phyloP scores from a whole-genome alignment of 768 basidiomycete genomes.

The Lactarius pseudohatsudake region DNA sequence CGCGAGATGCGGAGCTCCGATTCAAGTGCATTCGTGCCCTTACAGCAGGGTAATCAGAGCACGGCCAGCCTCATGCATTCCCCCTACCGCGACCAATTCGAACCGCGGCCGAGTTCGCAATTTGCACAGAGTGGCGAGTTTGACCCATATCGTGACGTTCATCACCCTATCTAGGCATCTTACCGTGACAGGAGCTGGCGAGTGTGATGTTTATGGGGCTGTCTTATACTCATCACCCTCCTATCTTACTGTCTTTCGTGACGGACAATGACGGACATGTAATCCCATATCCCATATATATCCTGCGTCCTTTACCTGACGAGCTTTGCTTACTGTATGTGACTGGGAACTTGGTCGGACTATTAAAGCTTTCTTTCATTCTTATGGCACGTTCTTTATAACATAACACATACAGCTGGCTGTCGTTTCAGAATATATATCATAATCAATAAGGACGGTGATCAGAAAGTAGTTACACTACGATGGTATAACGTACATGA shows the following conservation, averaged over 20 bases:
- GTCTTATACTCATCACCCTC: conserved; percentile 8
- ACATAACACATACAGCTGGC: conserved; percentile 6
- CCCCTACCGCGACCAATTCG: conserved; percentile 40
- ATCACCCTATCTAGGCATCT: conserved; percentile 33
- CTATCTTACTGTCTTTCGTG: background rate
- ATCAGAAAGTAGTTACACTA: background rate
- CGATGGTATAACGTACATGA: background rate
- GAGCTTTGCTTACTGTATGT: conserved; percentile 4
- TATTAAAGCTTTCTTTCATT: background rate
- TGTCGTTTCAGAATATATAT: conserved; percentile 5
- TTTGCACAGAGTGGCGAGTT: conserved; percentile 36
- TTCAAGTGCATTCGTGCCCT: conserved; percentile 70
- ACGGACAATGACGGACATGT: background rate
- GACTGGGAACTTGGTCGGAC: conserved; percentile 13
- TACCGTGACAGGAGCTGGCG: conserved; percentile 15
- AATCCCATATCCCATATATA: conserved; percentile 5
- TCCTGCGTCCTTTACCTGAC: conserved; percentile 1
- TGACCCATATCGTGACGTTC: conserved; percentile 39
- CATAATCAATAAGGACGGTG: background rate
- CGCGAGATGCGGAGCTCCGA: conserved; percentile 50
- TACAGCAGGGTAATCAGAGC: conserved; percentile 63
- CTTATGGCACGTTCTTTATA: conserved; percentile 17
- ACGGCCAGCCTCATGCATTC: conserved; percentile 38
- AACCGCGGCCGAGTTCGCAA: conserved; percentile 27
- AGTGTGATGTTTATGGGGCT: conserved; percentile 9